Conservation (phyloP, 1,284 basidiomycete genomes). For the Microbotryomycetes sp. region DNA sequence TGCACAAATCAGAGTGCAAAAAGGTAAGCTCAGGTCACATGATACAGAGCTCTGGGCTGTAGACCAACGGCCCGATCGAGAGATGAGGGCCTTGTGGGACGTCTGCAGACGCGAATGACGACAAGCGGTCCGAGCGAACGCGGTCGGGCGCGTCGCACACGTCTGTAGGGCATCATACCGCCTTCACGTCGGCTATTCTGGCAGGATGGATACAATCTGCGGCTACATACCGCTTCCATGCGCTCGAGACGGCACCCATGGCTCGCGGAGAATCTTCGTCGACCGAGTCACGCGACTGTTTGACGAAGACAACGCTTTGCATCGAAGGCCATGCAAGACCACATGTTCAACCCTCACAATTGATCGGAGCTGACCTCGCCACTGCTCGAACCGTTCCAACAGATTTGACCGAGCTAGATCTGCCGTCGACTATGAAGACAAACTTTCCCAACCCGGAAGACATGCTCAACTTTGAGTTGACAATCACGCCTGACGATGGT, state of each 20-base stretch:
- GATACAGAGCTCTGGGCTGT: not conserved
- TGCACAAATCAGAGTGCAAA: slow-evolving; percentile 96
- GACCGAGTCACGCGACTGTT: too few relatives aligned
- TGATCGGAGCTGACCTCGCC: not conserved
- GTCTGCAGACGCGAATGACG: not conserved
- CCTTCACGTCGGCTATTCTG: too few relatives aligned
- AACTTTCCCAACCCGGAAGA: slow-evolving; percentile 84
- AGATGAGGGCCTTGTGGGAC: not conserved
- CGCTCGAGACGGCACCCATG: too few relatives aligned
- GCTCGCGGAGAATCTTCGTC: too few relatives aligned
- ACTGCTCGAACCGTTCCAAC: slow-evolving; percentile 5
- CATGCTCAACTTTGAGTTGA: slow-evolving; percentile 91
- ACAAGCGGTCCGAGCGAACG: not conserved
- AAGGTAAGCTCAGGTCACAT: slow-evolving; percentile 58
- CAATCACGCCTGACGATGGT: slow-evolving; percentile 97
- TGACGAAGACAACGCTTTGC: too few relatives aligned
- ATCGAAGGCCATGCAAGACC: too few relatives aligned
- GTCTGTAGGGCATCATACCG: too few relatives aligned
- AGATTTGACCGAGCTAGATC: slow-evolving; percentile 96
- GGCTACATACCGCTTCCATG: too few relatives aligned
- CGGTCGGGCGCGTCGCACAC: slow-evolving; percentile 1
- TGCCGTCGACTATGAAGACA: slow-evolving; percentile 93
- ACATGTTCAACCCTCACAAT: too few relatives aligned
- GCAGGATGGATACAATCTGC: too few relatives aligned
- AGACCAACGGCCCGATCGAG: too few relatives aligned